Evolutionary conservation across 805 yeast genomes (phyloP).

Genomic region (Pichia thaimueangensis): DNA sequence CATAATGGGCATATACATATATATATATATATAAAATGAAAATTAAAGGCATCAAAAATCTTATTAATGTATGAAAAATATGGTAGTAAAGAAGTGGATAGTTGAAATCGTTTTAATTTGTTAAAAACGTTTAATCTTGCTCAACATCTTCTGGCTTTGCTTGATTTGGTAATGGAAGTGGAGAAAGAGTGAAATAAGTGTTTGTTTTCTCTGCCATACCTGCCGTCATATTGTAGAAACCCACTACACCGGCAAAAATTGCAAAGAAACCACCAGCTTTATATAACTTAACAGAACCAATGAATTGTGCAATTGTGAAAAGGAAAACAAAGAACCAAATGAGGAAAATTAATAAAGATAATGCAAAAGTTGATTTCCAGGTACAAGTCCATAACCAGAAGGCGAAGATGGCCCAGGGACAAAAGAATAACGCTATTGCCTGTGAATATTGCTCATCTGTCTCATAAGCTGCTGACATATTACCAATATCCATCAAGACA

Average conservation of each 20-base stretch:
- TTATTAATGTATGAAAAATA: too few species aligned
- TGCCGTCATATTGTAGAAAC: slow-evolving; percentile 42
- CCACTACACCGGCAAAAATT: slow-evolving; percentile 35
- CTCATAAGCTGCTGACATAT: slow-evolving; percentile 34
- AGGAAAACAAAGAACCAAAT: slow-evolving; percentile 42
- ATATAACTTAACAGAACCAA: slow-evolving; percentile 27
- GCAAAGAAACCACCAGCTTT: slow-evolving; percentile 47
- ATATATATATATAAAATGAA: too few species aligned
- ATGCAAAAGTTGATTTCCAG: slow-evolving; percentile 41
- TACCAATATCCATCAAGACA: slow-evolving; percentile 39
- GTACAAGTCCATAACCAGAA: slow-evolving; percentile 41
- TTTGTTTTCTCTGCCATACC: slow-evolving; percentile 47
- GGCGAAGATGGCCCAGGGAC: slow-evolving; percentile 49
- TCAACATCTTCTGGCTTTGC: slow-evolving; percentile 15
- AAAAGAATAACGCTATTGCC: slow-evolving; percentile 42
- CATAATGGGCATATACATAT: too few species aligned
- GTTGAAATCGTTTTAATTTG: too few species aligned
- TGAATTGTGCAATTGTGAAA: slow-evolving; percentile 39
- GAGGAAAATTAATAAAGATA: slow-evolving; percentile 34
- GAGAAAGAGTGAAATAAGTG: slow-evolving; percentile 47
- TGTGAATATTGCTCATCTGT: slow-evolving; percentile 33
- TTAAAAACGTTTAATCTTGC: background rate
- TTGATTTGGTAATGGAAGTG: slow-evolving; percentile 42
- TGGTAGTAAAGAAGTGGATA: too few species aligned
- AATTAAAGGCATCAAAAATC: too few species aligned